Percentiles rank a stretch among this genome's conserved stretches.
Conservation (phyloP, 2,329 filamentous ascomycete genomes). For the Scytalidium sp. region DNA sequence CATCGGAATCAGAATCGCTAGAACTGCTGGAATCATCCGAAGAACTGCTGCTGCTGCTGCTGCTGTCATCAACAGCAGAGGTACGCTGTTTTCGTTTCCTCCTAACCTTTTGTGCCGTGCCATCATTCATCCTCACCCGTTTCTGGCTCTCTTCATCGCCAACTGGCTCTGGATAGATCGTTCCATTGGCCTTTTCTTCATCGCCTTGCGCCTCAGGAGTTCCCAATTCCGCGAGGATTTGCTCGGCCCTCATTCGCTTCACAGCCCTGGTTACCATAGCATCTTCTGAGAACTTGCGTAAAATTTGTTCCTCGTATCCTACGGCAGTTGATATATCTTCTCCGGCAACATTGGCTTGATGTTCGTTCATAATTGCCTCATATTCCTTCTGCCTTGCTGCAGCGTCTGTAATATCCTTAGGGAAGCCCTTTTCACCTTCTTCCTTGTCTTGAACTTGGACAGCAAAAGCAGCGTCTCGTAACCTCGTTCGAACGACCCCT, state of each 20-base stretch:
- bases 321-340: conserved; percentile 15
- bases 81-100: conserved; percentile 43
- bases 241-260: conserved; percentile 62
- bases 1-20: conserved; percentile 18
- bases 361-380: conserved; percentile 42
- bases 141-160: conserved; percentile 32
- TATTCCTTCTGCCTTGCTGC: conserved; percentile 54
- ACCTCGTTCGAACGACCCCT: conserved; percentile 66
- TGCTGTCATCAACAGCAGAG: conserved; percentile 15
- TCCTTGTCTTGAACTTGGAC: conserved; percentile 56
- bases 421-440: conserved; percentile 43
- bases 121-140: conserved; percentile 42
- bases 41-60: conserved; percentile 15
- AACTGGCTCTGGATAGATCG: conserved; percentile 5
- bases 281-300: conserved; percentile 39
- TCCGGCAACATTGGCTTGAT: conserved; percentile 23
- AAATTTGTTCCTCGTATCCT: conserved; percentile 27
- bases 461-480: conserved; percentile 64
- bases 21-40: conserved; percentile 15
- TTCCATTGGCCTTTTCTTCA: conserved; percentile 4
- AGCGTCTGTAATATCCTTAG: conserved; percentile 42
- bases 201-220: conserved; percentile 13
- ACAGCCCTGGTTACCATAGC: conserved; percentile 53
- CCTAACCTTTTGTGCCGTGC: conserved; percentile 41
- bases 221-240: conserved; percentile 53